Evolutionary conservation across 148 eudicot genomes (phyloP).

Genomic region (Simmondsia chinensis): DNA sequence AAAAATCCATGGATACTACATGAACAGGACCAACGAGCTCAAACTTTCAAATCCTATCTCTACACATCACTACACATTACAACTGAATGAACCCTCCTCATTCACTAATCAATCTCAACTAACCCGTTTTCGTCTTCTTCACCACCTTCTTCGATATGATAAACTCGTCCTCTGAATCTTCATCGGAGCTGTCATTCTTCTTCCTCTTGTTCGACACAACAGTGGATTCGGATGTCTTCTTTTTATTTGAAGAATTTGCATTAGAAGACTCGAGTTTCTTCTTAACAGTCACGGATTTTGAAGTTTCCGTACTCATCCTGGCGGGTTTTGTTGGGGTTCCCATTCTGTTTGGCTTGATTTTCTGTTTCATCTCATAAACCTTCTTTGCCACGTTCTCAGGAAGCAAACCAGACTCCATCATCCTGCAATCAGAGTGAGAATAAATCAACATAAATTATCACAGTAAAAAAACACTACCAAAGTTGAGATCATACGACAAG

Average conservation of each 20-base stretch:
- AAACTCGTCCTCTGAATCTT: slow-evolving; percentile 38
- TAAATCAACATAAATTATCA: too few relatives aligned
- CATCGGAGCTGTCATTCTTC: slow-evolving; percentile 34
- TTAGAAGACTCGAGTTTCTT: slow-evolving; percentile 31
- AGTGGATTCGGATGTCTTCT: slow-evolving; percentile 21
- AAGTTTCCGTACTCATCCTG: slow-evolving; percentile 11
- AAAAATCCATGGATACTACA: too few relatives aligned
- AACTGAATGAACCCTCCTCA: background rate
- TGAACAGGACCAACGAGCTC: too few relatives aligned
- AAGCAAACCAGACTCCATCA: slow-evolving; percentile 88
- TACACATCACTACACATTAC: background rate
- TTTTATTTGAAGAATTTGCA: slow-evolving; percentile 21
- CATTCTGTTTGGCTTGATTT: slow-evolving; percentile 35
- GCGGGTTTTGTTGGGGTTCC: slow-evolving; percentile 40
- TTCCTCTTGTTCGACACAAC: slow-evolving; percentile 23
- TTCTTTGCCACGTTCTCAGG: slow-evolving; percentile 41
- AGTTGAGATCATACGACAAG: too few relatives aligned
- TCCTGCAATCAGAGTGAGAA: slow-evolving; percentile 28
- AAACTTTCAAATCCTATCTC: background rate
- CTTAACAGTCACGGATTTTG: slow-evolving; percentile 26
- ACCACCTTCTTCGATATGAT: slow-evolving; percentile 10
- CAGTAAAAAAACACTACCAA: too few relatives aligned
- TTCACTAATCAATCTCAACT: background rate
- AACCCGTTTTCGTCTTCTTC: slow-evolving; percentile 31
- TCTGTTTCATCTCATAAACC: slow-evolving; percentile 50